Base-by-base conservation (phyloP, 345 rosid species). In the Euphorbia tirucalli region DNA sequence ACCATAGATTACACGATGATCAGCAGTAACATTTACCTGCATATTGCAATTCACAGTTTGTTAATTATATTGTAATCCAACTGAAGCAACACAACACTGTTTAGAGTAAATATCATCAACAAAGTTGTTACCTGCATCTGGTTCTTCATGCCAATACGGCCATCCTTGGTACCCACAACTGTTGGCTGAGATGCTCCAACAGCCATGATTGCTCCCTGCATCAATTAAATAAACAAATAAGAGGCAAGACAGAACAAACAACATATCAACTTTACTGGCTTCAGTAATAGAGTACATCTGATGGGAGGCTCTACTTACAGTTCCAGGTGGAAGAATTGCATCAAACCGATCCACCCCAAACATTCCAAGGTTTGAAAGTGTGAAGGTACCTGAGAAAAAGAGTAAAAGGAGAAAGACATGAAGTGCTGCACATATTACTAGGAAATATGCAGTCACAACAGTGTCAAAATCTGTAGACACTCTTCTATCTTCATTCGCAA, bases 171-270 rank as follows among this genome's bases (percentile, higher is more conserved):
- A 63, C 84, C 99, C 43, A 95, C 91, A 66, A 87, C 91, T 10
- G 89, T 77, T 31, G 93, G 94, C 80, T 88, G 87, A 75, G 99
- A 92, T 72, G 96, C 88, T 70, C 99, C 98, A 66, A 95, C 94
- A 35, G 99, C 99, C 97, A 95, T 95, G 59, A 95, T 95, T 66
- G 97, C 96, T 74, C 99, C 98, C 98, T 95, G 84, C 80, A 82
- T 62, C 55, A 78, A 11, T 64, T 57, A 62, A 55, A 11, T 61
- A 27, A 62, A 7, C 31, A 30, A 15, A 64, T 46, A 73, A 24
- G 16, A 15, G 44, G 21, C 10, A 1, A 6, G 28, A 22, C 22
- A 7, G 3, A 10, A 44, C 28, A 1, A 15, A 18, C 67, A 11
- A 37, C 35, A 28, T 7, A 4, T 18, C 57, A 60, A 66, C 5